Evolutionary conservation across 2,329 filamentous ascomycete genomes (phyloP).

Genomic region (Gnomoniopsis sp.): DNA sequence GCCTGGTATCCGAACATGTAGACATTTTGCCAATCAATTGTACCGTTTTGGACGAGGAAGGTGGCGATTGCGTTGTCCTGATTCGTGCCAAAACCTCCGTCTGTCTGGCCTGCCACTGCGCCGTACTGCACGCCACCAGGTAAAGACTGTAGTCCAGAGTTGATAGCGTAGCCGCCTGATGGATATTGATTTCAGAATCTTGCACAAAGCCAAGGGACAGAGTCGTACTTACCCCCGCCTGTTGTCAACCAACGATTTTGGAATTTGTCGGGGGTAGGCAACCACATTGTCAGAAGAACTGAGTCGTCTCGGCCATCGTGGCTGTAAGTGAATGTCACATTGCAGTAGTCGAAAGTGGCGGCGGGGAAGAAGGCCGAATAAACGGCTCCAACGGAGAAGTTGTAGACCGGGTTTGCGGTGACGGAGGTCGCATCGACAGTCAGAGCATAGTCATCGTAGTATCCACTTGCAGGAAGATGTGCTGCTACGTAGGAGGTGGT

Average conservation of each 20-base stretch:
- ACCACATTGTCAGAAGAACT: conserved; percentile 33
- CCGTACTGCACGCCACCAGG: conserved; percentile 42
- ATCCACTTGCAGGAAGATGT: conserved; percentile 31
- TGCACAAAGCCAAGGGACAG: too few relatives aligned
- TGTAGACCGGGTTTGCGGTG: conserved; percentile 33
- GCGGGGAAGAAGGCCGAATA: conserved; percentile 20
- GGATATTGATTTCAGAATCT: too few relatives aligned
- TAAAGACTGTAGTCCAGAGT: conserved; percentile 28
- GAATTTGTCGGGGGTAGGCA: conserved; percentile 37
- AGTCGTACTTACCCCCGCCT: conserved; percentile 32
- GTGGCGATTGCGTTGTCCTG: conserved; percentile 33
- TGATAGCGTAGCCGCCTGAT: conserved; percentile 39
- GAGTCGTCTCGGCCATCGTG: conserved; percentile 29
- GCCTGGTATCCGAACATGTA: conserved; percentile 51
- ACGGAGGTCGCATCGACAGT: conserved; percentile 30
- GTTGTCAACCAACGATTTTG: conserved; percentile 44
- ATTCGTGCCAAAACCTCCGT: conserved; percentile 47
- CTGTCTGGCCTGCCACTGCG: conserved; percentile 45
- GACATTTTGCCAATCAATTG: conserved; percentile 46
- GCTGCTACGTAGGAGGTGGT: conserved; percentile 38
- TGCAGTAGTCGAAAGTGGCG: conserved; percentile 32
- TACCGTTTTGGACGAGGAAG: conserved; percentile 43
- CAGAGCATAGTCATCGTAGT: conserved; percentile 7
- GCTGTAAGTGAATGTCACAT: conserved; percentile 33
- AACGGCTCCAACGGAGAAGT: conserved; percentile 27